These are phyloP conservation scores for Saitozyma podzolica DNA, from an alignment of 768 basidiomycete species.

Conservation along the genomic window DNA sequence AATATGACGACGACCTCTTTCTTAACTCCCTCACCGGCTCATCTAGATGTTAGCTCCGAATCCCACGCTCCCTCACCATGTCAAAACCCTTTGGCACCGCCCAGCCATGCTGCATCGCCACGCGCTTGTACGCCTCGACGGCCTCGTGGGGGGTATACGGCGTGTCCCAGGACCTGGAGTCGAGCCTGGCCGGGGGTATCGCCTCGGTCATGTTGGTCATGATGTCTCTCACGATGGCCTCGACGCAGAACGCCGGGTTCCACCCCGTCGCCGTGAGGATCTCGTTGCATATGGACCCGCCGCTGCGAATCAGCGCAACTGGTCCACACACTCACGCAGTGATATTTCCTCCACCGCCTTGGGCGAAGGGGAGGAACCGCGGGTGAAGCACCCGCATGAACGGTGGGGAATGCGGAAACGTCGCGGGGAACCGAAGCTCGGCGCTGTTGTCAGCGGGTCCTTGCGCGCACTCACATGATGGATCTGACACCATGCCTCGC, in stretches of 20 bases:
- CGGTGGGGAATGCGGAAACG: constrained; percentile 69
- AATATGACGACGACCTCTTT: too few relatives aligned
- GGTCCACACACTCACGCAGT: constrained; percentile 7
- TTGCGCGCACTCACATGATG: constrained; percentile 54
- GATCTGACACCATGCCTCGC: constrained; percentile 61
- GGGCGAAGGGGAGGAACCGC: constrained; percentile 68
- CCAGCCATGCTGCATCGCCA: constrained; percentile 62
- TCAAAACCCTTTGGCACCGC: constrained; percentile 32
- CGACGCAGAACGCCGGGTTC: constrained; percentile 37
- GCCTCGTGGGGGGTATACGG: constrained; percentile 63
- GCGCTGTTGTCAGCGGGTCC: constrained; percentile 50
- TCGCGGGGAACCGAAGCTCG: constrained; percentile 69
- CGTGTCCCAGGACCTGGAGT: constrained; percentile 27
- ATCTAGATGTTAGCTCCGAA: too few relatives aligned
- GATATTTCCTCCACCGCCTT: constrained; percentile 48
- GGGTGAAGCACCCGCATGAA: constrained; percentile 76
- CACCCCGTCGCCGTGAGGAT: constrained; percentile 35
- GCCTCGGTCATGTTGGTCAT: constrained; percentile 43
- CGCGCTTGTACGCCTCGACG: constrained; percentile 65
- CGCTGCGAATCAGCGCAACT: not conserved
- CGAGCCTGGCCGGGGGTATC: constrained; percentile 27
- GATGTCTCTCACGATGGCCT: constrained; percentile 35
- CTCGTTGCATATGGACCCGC: constrained; percentile 40
- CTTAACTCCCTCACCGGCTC: too few relatives aligned
- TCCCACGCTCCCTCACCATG: constrained; percentile 5